A percentile compares a stretch with the other conserved stretches of the same genome.
These are phyloP conservation scores for Massarina eburnea DNA, from an alignment of 2,329 filamentous ascomycete genomes.

Conservation along the genomic window DNA sequence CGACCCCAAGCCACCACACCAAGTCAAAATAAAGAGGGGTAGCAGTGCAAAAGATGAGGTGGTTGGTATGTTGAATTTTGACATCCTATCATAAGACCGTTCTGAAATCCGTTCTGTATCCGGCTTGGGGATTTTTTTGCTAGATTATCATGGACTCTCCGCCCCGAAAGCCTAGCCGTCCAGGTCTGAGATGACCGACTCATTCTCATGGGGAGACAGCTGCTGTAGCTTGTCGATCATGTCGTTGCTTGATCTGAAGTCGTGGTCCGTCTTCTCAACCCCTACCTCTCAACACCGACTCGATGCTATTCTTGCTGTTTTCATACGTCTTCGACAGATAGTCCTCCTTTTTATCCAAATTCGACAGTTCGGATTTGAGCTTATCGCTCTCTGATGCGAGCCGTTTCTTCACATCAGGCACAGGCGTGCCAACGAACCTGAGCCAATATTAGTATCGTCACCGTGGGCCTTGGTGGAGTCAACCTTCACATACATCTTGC, in stretches of 20 bases:
- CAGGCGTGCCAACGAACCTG: slow-evolving; percentile 86
- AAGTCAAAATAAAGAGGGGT: too few relatives aligned
- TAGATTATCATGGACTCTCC: too few relatives aligned
- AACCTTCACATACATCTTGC: slow-evolving; percentile 75
- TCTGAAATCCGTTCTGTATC: too few relatives aligned
- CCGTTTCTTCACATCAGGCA: slow-evolving; percentile 71
- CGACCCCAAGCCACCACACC: too few relatives aligned
- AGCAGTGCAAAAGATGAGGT: too few relatives aligned
- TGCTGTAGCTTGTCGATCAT: background rate
- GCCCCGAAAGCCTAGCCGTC: too few relatives aligned
- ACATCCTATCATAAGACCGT: too few relatives aligned
- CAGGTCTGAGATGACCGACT: background rate
- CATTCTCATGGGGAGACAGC: background rate
- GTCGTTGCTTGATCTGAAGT: background rate
- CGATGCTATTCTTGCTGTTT: slow-evolving; percentile 88
- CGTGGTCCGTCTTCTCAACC: slow-evolving; percentile 9
- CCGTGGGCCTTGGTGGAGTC: slow-evolving; percentile 2
- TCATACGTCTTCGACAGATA: slow-evolving; percentile 95
- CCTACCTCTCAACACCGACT: slow-evolving; percentile 72
- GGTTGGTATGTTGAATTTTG: too few relatives aligned
- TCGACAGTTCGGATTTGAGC: slow-evolving; percentile 75
- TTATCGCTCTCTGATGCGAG: slow-evolving; percentile 73
- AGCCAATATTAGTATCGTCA: background rate
- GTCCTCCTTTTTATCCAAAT: slow-evolving; percentile 82
- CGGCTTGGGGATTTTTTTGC: too few relatives aligned